Evolutionary conservation across 345 rosid species (phyloP), one percentile per base, ranked within the genome.

Genomic region (Barbarea vulgaris): DNA sequence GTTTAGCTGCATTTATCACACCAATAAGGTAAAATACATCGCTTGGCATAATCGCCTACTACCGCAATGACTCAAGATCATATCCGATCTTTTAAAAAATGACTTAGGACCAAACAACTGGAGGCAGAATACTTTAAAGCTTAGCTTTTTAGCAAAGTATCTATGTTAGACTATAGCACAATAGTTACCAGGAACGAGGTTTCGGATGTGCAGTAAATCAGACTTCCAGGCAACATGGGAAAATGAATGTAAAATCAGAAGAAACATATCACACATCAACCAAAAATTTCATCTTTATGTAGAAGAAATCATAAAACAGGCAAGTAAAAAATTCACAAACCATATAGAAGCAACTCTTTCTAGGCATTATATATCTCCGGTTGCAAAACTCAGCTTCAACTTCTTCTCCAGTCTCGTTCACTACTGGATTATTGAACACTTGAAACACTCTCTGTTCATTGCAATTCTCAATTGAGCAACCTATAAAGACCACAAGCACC

Each of bases 341-440:
- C 97, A 93, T 91, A 83, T 85, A 89, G 88, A 94, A 91, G 83
- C 85, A 81, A 80, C 97, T 86, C 70, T 85, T 76, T 65, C 80
- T 70, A 0, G 93, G 95, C 33, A 91, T 56, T 69, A 93, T 34
- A 79, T 83, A 89, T 56, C 50, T 80, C 73, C 81, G 65, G 65
- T 73, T 50, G 4, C 84, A 80, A 84, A 87, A 77, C 55, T 86
- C 89, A 47, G 90, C 97, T 78, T 87, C 91, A 57, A 83, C 81
- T 36, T 93, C 98, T 25, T 81, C 81, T 4, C 30, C 19, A 2
- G 80, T 78, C 80, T 84, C 83, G 39, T 93, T 93, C 67, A 54
- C 77, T 46, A 91, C 87, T 55, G 67, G 75, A 81, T 79, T 91
- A 77, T 86, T 61, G 31, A 89, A 94, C 37, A 83, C 51, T 28